phyloP scores from a whole-genome alignment of 257 asterid genomes.

The Asclepias syriaca region DNA sequence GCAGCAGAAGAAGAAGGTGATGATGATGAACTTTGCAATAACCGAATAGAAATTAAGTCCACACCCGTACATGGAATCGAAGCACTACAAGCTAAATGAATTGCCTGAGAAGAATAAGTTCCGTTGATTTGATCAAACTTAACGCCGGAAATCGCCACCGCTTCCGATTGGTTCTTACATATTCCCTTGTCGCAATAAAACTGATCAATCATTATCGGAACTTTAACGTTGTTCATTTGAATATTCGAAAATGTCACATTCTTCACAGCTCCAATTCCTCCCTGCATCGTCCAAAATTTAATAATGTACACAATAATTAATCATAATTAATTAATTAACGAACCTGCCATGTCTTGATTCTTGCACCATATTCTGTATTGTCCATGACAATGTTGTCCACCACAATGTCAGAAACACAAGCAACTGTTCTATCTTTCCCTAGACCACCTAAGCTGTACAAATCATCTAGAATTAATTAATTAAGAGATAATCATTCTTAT shows the following conservation, averaged over 20 bases:
- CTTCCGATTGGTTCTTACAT: constrained; percentile 69
- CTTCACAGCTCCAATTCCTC: constrained; percentile 63
- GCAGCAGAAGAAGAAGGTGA: too few species aligned
- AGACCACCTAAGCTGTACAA: constrained; percentile 66
- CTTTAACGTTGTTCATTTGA: constrained; percentile 47
- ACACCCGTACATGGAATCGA: constrained; percentile 61
- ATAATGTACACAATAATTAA: too few species aligned
- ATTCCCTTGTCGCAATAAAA: constrained; percentile 59
- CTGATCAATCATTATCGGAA: constrained; percentile 73
- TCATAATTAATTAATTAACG: neutral
- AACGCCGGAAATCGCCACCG: constrained; percentile 63
- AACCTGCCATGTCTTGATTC: constrained; percentile 96
- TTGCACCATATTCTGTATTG: constrained; percentile 65
- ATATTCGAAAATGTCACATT: constrained; percentile 62
- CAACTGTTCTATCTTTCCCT: constrained; percentile 55
- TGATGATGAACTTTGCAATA: constrained; percentile 33
- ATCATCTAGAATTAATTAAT: neutral
- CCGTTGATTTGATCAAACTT: constrained; percentile 51
- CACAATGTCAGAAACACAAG: constrained; percentile 67
- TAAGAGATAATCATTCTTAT: neutral
- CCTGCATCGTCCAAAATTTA: constrained; percentile 25
- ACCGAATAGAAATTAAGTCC: constrained; percentile 36
- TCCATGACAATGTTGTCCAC: constrained; percentile 52
- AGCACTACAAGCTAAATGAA: constrained; percentile 71
- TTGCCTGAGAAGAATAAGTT: constrained; percentile 55